Evolutionary conservation across 2,329 filamentous ascomycete species (phyloP).

Genomic region (Fusarium sp.): DNA sequence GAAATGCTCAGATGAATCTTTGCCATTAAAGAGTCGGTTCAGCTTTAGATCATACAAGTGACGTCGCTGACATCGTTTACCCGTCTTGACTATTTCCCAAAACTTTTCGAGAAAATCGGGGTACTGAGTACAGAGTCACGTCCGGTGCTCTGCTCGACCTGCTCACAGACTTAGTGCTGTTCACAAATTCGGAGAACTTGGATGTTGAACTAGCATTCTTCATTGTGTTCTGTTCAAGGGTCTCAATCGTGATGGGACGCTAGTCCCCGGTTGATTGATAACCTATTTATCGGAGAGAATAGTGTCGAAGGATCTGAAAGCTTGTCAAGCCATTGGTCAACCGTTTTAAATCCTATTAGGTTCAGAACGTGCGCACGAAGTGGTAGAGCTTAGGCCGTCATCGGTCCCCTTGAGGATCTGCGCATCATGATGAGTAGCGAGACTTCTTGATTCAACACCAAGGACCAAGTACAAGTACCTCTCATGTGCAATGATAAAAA

Average conservation of each 20-base stretch:
- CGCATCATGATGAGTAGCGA: neutral
- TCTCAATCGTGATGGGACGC: too few species aligned
- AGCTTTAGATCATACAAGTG: too few species aligned
- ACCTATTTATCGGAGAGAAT: neutral
- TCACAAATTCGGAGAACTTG: neutral
- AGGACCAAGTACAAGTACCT: too few species aligned
- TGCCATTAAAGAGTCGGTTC: neutral
- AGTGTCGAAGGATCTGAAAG: neutral
- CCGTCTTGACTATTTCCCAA: too few species aligned
- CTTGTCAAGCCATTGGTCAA: neutral
- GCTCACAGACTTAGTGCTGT: neutral
- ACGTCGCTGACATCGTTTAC: too few species aligned
- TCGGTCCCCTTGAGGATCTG: neutral
- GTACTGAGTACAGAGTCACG: too few species aligned
- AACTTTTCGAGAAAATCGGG: neutral
- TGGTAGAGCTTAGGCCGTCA: neutral
- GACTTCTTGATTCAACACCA: too few species aligned
- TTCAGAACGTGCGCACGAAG: too few species aligned
- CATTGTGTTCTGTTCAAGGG: neutral
- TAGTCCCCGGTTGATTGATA: too few species aligned
- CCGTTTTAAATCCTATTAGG: neutral
- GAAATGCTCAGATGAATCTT: neutral
- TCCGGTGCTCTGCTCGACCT: neutral
- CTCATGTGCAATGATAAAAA: too few species aligned
- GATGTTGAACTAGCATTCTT: neutral